Evolutionary conservation across 2,329 filamentous ascomycete species (phyloP), one percentile per base, ranked within the genome.

Genomic region (Diaporthe citrichinensis): DNA sequence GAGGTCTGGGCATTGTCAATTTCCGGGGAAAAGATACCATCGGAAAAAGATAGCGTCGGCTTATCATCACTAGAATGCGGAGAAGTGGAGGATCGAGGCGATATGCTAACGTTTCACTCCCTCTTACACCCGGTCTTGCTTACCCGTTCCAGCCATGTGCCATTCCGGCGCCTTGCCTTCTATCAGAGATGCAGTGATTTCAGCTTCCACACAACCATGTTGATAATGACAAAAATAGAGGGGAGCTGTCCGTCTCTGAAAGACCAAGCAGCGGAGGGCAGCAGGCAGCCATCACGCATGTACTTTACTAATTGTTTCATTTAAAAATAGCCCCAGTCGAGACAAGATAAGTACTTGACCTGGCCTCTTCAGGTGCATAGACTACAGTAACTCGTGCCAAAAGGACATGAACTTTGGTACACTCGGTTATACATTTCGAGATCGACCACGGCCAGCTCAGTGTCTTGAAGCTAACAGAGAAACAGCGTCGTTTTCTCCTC

Each of bases 81-180:
- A 58, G 58, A 61, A 39, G 31, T 59, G 57, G 31, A 59, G 57
- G 57, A 39, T 61, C 23, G 36, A 61, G 58, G 55, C 55, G 55
- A 36, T 58, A 58, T 58, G 20, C 15, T 34, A 28, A 15, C 57
- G 34, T 39, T 39, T 14, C 57, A 39, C 57, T 39, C 10, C 12
- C 23, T 5, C n/a, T 23, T 23, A 41, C 36, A 25, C 58, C 25
- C 58, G 58, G 58, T 61, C 58, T 61, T 61, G 36, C 58, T 41
- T 61, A 28, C 58, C 58, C 6, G 12, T 61, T 61, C 58, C 58
- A 61, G 58, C 36, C 12, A 41, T 17, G 23, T 34, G 34, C 9
- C 5, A 59, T 17, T 17, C 23, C 31, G 28, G 34, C 9, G 34
- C 23, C 57, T 39, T 39, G 4, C 41, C 58, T 41, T 14, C 34